Conservation (phyloP, 129 eudicot genomes). For the Artemisia argyi region DNA sequence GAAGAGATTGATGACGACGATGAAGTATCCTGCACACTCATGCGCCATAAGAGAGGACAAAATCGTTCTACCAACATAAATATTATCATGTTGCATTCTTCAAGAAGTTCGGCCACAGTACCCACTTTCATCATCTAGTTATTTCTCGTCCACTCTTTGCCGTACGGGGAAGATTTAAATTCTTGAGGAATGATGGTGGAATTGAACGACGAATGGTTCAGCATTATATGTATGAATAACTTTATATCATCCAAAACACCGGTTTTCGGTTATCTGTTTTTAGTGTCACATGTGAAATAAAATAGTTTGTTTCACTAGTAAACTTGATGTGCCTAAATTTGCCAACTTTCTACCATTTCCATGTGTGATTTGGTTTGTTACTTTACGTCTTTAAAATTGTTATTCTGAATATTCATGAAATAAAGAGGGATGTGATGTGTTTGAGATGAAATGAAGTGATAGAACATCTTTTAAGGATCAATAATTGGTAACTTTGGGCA, state of each 20-base stretch:
- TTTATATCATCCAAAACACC: no score
- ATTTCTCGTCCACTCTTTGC: not conserved
- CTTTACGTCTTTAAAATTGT: constrained; percentile 2
- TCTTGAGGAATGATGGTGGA: not conserved
- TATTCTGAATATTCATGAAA: constrained; percentile 11
- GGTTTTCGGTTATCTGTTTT: not conserved
- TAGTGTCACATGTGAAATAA: not conserved
- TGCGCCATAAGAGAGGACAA: constrained; percentile 3
- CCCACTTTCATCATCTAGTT: constrained; percentile 18
- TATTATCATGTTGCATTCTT: constrained; percentile 16
- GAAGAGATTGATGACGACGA: constrained; percentile 8
- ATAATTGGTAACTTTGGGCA: constrained; percentile 13
- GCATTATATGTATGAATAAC: not conserved
- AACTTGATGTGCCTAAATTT: not conserved
- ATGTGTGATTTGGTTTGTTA: not conserved
- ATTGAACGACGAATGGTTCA: not conserved
- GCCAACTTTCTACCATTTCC: constrained; percentile 3
- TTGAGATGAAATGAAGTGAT: not conserved
- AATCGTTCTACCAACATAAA: constrained; percentile 16
- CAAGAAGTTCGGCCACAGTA: constrained; percentile 15
- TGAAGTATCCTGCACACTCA: not conserved
- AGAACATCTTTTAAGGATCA: not conserved
- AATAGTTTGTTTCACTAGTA: not conserved
- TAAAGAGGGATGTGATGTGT: constrained; percentile 5
- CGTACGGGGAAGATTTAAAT: not conserved